These are phyloP conservation scores for Spergularia azorica DNA, from an alignment of 179 eudicot genomes.

Conservation along the genomic window DNA sequence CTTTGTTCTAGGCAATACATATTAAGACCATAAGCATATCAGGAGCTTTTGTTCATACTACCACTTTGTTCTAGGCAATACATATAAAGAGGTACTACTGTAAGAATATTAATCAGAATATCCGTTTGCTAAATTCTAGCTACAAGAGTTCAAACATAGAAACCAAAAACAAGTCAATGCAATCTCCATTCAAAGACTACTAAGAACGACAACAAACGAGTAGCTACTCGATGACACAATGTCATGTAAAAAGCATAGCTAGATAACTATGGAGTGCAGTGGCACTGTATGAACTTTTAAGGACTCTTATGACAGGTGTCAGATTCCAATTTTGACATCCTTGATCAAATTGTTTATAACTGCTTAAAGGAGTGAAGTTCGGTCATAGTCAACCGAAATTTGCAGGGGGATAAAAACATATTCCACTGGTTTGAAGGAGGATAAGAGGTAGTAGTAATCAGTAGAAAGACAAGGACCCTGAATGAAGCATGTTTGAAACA, in stretches of 20 bases:
- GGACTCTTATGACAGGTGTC: neutral
- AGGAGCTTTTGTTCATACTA: neutral
- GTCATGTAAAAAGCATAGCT: neutral
- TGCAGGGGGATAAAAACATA: too few relatives aligned
- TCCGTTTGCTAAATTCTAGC: neutral
- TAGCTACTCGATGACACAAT: neutral
- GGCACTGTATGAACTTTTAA: neutral
- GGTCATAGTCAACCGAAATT: neutral
- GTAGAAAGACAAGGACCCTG: too few relatives aligned
- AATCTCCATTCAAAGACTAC: too few relatives aligned
- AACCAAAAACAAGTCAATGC: too few relatives aligned
- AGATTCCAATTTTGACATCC: neutral
- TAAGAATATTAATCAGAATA: too few relatives aligned
- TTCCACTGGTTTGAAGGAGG: neutral
- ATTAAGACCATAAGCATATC: too few relatives aligned
- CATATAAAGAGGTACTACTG: neutral
- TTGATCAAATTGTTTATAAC: neutral
- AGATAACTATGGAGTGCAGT: neutral
- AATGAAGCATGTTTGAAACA: too few relatives aligned
- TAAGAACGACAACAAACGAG: too few relatives aligned
- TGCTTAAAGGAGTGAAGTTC: neutral
- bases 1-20: too few relatives aligned
- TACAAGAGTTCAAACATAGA: too few relatives aligned
- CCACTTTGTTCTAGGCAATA: neutral
- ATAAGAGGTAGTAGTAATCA: neutral